Base-by-base conservation (phyloP, 164 flowering plant genomes). In the Piper betle region DNA sequence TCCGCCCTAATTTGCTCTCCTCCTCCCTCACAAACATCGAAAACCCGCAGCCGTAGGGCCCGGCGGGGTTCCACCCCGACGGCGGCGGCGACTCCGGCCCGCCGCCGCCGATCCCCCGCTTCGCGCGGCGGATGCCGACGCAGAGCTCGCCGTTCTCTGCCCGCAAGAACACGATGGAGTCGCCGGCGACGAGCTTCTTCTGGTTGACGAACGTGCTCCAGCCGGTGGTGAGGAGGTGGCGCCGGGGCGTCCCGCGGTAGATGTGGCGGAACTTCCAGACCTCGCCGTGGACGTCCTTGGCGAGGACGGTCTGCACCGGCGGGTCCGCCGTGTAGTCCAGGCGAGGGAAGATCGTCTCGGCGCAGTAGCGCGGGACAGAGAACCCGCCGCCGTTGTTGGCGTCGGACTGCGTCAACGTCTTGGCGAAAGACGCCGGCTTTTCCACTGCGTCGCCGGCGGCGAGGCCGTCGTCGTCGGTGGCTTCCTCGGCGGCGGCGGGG, bases 321-420 rank as follows among this genome's bases (percentile, higher is more conserved):
- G 97, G 99, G 55, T 93, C 92, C 17, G 85, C 96, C 1, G 87
- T 53, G 73, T 82, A 85, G 68, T 93, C 97, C 76, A 93, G 54
- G 9, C 83, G 68, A 0, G 99, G 99, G 64, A 93, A 93, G 19
- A 93, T 90, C 4, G 99, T 90, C 73, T 93, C 97, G 0, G 99
- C 99, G 63, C 99, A 93, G 65, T 90, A 90, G 40, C 97, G 77
- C 9, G 99, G 99, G 42, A 90, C 99, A 1, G 99, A 93, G 69
- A 93, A 90, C 0, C 97, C 99, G 0, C 99, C 99, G 40, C 99
- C 99, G 62, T 93, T 93, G 69, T 93, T 93, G 3, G 99, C 99
- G 70, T 93, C 99, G 6, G 97, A 90, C 55, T 93, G 99, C 0
- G 99, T 93, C 68, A 93, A 71, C 0, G 97, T 93, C 81, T 93